Conservation (phyloP, 1,284 basidiomycete species). For the Irpex lacteus region DNA sequence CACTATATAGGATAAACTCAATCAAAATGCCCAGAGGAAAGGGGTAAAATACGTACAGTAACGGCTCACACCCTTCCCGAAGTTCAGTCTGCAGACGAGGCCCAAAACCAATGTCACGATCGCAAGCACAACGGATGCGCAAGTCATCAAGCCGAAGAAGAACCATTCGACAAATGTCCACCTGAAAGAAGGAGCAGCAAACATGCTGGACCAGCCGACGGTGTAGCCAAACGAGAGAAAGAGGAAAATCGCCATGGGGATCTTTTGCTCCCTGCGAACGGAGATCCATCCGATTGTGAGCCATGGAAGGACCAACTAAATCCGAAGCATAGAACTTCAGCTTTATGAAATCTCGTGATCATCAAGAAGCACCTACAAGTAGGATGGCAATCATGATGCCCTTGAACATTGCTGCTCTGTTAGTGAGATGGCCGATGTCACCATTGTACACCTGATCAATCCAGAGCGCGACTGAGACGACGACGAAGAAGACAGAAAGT, state of each 20-base stretch:
- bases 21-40: not conserved
- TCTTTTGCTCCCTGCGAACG: constrained; percentile 60
- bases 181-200: constrained; percentile 66
- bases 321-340: not conserved
- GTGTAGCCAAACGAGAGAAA: constrained; percentile 57
- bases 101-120: constrained; percentile 56
- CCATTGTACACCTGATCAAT: constrained; percentile 73
- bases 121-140: constrained; percentile 56
- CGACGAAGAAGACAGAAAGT: constrained; percentile 74
- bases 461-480: constrained; percentile 68
- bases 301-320: constrained; percentile 59
- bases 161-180: constrained; percentile 73
- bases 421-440: constrained; percentile 51
- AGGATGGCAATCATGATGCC: constrained; percentile 39
- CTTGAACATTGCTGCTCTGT: constrained; percentile 48
- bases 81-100: constrained; percentile 66
- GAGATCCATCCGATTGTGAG: constrained; percentile 69
- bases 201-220: constrained; percentile 69
- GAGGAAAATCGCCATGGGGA: constrained; percentile 63
- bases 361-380: constrained; percentile 49
- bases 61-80: constrained; percentile 66
- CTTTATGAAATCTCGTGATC: constrained; percentile 11
- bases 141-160: constrained; percentile 68
- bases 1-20: constrained; percentile 30
- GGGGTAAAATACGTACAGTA: constrained; percentile 49